Conservation (phyloP, 139 green algal genomes). For the Micractinium conductrix region DNA sequence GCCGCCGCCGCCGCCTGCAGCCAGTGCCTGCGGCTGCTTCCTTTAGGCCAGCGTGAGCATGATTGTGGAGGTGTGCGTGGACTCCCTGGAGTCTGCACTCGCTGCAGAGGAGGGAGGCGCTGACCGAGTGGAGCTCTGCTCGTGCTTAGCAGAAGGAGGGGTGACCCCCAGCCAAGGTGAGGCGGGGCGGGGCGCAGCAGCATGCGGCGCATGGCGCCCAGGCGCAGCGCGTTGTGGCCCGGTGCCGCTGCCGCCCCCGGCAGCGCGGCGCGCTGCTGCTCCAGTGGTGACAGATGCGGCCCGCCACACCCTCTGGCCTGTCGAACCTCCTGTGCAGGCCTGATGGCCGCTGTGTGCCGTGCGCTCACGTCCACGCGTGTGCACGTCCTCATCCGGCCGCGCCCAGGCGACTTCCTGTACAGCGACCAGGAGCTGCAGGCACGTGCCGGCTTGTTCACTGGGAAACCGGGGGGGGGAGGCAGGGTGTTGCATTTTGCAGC, state of each 20-base stretch:
- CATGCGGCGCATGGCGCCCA: not conserved
- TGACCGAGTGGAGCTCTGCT: conserved; percentile 41
- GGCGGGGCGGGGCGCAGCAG: not conserved
- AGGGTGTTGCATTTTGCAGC: not conserved
- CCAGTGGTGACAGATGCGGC: no score
- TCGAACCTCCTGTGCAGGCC: not conserved
- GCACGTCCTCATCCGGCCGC: conserved; percentile 39
- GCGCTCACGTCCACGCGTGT: not conserved
- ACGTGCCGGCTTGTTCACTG: not conserved
- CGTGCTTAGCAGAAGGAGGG: conserved; percentile 17
- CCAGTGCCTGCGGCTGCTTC: no score
- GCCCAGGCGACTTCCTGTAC: conserved; percentile 44
- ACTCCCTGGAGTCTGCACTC: conserved; percentile 28
- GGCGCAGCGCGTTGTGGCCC: not conserved
- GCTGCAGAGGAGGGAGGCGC: conserved; percentile 17
- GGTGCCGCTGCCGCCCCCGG: no score
- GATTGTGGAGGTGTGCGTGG: conserved; percentile 44
- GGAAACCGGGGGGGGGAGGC: no score
- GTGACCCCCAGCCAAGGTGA: conserved; percentile 32
- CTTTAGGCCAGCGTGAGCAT: no score
- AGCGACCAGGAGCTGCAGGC: conserved; percentile 20
- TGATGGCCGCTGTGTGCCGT: conserved; percentile 9
- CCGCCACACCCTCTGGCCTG: not conserved
- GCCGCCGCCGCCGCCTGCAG: no score
- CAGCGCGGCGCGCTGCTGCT: no score